A percentile compares a stretch with the other conserved stretches of the same genome.
Evolutionary conservation across 768 basidiomycete species (phyloP).

Genomic region (Suillus subalutaceus): DNA sequence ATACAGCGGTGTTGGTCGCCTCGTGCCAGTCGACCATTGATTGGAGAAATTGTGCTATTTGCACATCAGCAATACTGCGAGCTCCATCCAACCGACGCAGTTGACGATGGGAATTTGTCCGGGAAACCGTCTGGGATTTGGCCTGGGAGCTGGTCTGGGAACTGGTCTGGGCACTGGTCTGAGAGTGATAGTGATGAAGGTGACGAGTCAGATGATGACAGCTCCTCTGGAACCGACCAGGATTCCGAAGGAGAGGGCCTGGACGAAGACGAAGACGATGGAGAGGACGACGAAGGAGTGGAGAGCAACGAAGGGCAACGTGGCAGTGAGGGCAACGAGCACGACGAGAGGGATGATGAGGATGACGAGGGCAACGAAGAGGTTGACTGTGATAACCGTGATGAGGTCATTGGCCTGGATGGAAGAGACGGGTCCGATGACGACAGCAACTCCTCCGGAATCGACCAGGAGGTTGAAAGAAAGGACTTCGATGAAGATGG

Average conservation of each 20-base stretch:
- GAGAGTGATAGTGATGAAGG: not conserved
- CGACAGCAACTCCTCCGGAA: not conserved
- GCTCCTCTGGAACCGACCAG: not conserved
- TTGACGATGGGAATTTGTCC: not conserved
- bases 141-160: not conserved
- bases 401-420: not conserved
- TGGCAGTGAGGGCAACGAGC: not conserved
- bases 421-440: not conserved
- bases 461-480: not conserved
- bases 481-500: not conserved
- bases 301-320: not conserved
- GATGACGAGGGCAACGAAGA: not conserved
- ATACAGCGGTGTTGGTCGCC: slow-evolving; percentile 43
- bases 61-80: not conserved
- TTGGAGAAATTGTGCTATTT: not conserved
- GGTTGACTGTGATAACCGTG: not conserved
- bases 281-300: not conserved
- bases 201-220: not conserved
- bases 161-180: not conserved
- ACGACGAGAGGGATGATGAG: not conserved
- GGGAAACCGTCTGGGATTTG: not conserved
- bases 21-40: not conserved
- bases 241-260: not conserved
- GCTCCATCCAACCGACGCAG: not conserved
- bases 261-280: not conserved